phyloP scores from a whole-genome alignment of 495 filamentous ascomycete genomes.

The Darksidea phi region DNA sequence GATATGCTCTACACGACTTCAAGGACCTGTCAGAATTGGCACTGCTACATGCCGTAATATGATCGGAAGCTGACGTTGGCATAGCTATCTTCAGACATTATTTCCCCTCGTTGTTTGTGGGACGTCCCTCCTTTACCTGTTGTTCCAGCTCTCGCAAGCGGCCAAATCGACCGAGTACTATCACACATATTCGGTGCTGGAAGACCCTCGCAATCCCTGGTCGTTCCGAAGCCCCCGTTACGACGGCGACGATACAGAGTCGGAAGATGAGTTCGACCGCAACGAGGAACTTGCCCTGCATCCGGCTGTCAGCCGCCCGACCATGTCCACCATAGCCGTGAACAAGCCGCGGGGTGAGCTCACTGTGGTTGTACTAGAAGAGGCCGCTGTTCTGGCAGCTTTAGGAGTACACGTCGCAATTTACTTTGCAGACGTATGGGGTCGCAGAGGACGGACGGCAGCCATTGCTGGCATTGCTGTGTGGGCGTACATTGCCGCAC shows the following conservation, averaged over 20 bases:
- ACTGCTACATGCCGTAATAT: background rate
- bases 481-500: slow-evolving; percentile 79
- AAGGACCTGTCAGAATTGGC: no score
- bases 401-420: slow-evolving; percentile 64
- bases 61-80: background rate
- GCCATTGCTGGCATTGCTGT: slow-evolving; percentile 63
- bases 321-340: slow-evolving; percentile 67
- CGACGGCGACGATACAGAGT: slow-evolving; percentile 60
- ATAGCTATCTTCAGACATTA: slow-evolving; percentile 79
- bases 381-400: slow-evolving; percentile 67
- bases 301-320: slow-evolving; percentile 60
- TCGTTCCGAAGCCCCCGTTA: slow-evolving; percentile 35
- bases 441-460: slow-evolving; percentile 57
- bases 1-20: no score
- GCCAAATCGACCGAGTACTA: slow-evolving; percentile 49
- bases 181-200: slow-evolving; percentile 47
- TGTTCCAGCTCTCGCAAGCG: slow-evolving; percentile 53
- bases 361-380: slow-evolving; percentile 67
- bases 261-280: slow-evolving; percentile 47
- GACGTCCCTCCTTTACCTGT: slow-evolving; percentile 67
- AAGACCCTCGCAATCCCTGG: slow-evolving; percentile 14
- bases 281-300: slow-evolving; percentile 54
- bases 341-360: slow-evolving; percentile 74
- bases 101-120: slow-evolving; percentile 72
- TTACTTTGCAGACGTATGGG: slow-evolving; percentile 56